Evolutionary conservation across 495 filamentous ascomycete species (phyloP), one percentile per base, ranked within the genome.

Genomic region (Aspergillus ostianus): DNA sequence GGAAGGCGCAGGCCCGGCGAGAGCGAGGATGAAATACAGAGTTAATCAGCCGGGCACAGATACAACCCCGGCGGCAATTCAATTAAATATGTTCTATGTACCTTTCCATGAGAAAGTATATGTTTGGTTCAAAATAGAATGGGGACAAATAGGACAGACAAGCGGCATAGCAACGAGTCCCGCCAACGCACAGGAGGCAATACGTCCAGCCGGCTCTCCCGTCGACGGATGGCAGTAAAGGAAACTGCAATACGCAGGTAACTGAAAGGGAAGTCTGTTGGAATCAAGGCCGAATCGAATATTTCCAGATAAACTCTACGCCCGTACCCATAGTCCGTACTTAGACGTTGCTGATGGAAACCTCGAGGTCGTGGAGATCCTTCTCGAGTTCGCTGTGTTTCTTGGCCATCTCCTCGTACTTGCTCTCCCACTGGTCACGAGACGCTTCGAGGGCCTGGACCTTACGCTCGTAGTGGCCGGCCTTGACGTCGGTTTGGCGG

Each of bases 401-500:
- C 86, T 92, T 88, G 61, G 85, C 70, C 86, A 94, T 92, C 72
- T 97, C 94, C 78, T 97, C 95, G 77, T 93, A 98, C 82, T 98
- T 97, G 76, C 78, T 68, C 82, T 98, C 95, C 92, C 92, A 97
- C 73, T 90, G 82, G 74, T 97, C 91, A 63, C 89, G 87, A 67
- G 91, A 84, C 58, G 82, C 76, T 77, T 99, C 94, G 63, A 99
- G 86, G 65, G 93, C 96, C 73, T 95, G 89, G 63, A 99, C 94
- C 81, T 99, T 97, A 82, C 95, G 95, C 80, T 98, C 95, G 79
- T 92, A 97, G 83, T 99, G 94, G 61, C 93, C 95, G 72, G 94
- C 92, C 82, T 97, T 97, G 78, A 98, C 92, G 75, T 98, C 94
- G 75, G 94, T 97, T 79, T 96, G 93, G 68, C 95, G 92, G 68